phyloP scores from a whole-genome alignment of 208 protist genomes.

The Angomonas deanei region DNA sequence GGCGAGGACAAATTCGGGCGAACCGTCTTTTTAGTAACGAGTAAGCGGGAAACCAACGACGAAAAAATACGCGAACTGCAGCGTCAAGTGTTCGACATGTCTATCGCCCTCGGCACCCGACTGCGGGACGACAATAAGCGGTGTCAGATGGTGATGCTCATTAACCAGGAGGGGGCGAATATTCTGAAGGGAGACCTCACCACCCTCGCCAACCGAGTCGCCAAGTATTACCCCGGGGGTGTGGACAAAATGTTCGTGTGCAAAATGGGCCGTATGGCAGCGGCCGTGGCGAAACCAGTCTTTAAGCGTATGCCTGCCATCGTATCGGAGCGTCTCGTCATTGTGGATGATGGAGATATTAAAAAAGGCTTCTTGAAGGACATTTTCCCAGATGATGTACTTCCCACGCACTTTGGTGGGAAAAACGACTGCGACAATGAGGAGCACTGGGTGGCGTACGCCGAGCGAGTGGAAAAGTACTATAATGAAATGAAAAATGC shows the following conservation, averaged over 20 bases:
- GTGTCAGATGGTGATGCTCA: conserved; percentile 52
- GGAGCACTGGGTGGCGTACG: conserved; percentile 29
- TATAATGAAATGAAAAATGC: conserved; percentile 38
- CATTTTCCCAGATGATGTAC: conserved; percentile 36
- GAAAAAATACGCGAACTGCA: conserved; percentile 29
- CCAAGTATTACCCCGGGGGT: conserved; percentile 58
- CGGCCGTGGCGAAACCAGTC: conserved; percentile 49
- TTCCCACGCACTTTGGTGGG: conserved; percentile 50
- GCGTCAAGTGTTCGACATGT: conserved; percentile 55
- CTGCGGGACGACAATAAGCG: conserved; percentile 41
- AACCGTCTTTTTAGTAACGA: conserved; percentile 37
- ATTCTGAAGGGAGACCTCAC: conserved; percentile 62
- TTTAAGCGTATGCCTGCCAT: conserved; percentile 49
- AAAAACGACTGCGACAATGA: conserved; percentile 48
- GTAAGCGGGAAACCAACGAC: conserved; percentile 30
- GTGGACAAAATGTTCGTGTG: conserved; percentile 71
- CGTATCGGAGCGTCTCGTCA: conserved; percentile 44
- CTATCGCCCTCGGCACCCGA: conserved; percentile 53
- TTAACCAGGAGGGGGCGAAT: conserved; percentile 54
- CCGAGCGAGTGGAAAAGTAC: conserved; percentile 36
- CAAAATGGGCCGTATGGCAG: conserved; percentile 48
- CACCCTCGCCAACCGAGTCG: conserved; percentile 47
- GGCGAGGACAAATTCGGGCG: conserved; percentile 55
- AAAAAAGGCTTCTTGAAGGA: conserved; percentile 40
- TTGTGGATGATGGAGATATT: conserved; percentile 35